Percentiles rank a stretch among this genome's conserved stretches.
Conservation (phyloP, 306 rosid species). For the Hippophae gyantsensis region DNA sequence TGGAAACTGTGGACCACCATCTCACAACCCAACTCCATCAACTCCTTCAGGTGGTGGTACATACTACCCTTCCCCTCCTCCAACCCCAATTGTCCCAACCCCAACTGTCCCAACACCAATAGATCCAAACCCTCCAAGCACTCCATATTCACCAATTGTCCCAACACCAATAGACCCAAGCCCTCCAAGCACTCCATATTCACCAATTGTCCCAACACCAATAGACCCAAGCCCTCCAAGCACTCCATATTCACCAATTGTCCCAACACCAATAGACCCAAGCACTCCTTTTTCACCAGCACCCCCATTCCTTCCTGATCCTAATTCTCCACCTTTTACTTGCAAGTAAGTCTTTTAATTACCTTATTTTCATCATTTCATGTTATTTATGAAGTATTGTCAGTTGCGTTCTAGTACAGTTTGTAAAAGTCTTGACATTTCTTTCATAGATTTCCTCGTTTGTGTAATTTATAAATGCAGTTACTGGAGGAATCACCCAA, state of each 20-base stretch:
- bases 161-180: too few relatives aligned
- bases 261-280: too few relatives aligned
- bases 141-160: too few relatives aligned
- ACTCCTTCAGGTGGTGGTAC: conserved; percentile 19
- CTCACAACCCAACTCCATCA: conserved; percentile 23
- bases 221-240: conserved; percentile 37
- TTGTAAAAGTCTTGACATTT: too few relatives aligned
- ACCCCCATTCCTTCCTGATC: conserved; percentile 58
- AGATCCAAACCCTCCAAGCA: conserved; percentile 27
- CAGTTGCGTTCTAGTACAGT: too few relatives aligned
- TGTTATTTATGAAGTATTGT: too few relatives aligned
- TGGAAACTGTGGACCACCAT: conserved; percentile 4
- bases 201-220: background rate
- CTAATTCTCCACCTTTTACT: conserved; percentile 68
- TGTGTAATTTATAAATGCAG: conserved; percentile 26
- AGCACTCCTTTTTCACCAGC: conserved; percentile 27
- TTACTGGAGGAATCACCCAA: conserved; percentile 82
- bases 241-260: conserved; percentile 19
- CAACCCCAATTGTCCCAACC: conserved; percentile 22
- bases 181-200: conserved; percentile 3
- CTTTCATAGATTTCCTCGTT: too few relatives aligned
- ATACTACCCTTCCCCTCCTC: conserved; percentile 23
- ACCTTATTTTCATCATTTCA: background rate
- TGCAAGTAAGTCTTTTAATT: conserved; percentile 56
- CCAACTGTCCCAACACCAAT: conserved; percentile 13